Evolutionary conservation across 2,329 filamentous ascomycete genomes (phyloP).

Genomic region (Xylariaceae sp.): DNA sequence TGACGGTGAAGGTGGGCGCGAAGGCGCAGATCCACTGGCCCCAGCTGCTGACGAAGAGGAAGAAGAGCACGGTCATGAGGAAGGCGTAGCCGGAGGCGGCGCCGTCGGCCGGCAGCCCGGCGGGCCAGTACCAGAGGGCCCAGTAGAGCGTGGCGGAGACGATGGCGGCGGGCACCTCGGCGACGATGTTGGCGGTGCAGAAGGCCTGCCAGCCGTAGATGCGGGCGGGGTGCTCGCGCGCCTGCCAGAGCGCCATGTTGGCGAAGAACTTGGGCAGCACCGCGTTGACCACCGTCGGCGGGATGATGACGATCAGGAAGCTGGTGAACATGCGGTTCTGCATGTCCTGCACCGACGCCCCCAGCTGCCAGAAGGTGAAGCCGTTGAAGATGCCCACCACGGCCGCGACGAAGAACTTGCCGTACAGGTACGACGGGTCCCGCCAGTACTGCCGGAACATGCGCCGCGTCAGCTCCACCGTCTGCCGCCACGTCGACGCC

Average conservation of each 20-base stretch:
- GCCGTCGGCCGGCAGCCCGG: constrained; percentile 59
- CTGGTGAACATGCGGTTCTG: constrained; percentile 71
- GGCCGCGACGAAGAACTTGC: constrained; percentile 65
- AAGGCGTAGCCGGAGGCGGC: constrained; percentile 66
- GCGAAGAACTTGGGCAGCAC: constrained; percentile 72
- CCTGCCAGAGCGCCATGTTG: constrained; percentile 66
- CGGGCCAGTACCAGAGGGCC: constrained; percentile 69
- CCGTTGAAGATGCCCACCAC: constrained; percentile 71
- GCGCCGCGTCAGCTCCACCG: constrained; percentile 57
- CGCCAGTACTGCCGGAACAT: constrained; percentile 70
- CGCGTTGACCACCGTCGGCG: constrained; percentile 64
- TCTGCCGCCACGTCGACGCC: constrained; percentile 56
- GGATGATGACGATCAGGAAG: constrained; percentile 59
- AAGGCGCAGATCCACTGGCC: constrained; percentile 82
- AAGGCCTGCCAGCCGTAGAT: constrained; percentile 77
- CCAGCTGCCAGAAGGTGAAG: constrained; percentile 69
- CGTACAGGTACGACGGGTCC: constrained; percentile 68
- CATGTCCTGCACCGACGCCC: constrained; percentile 58
- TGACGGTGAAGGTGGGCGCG: constrained; percentile 70
- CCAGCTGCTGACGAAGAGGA: constrained; percentile 67
- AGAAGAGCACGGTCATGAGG: constrained; percentile 72
- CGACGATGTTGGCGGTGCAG: constrained; percentile 63
- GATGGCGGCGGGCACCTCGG: constrained; percentile 65
- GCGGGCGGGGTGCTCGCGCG: constrained; percentile 62
- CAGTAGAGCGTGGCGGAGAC: constrained; percentile 61